A percentile compares a stretch with the other conserved stretches of the same genome.
Conservation (phyloP, 371 early-diverging fungal genomes). For the Thermomucor indicae-seudaticae region DNA sequence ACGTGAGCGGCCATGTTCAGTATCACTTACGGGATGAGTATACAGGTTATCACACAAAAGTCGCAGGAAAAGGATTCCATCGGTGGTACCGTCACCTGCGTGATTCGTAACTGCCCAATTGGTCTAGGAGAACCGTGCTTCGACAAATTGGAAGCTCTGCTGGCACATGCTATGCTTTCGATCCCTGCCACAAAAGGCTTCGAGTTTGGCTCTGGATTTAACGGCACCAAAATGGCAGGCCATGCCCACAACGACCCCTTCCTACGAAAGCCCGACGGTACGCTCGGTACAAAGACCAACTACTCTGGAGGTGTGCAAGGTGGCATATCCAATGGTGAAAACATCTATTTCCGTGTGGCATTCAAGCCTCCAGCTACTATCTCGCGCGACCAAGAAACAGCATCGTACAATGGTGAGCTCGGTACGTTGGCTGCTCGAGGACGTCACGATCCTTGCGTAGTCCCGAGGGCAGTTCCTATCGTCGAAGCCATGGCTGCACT, state of each 20-base stretch:
- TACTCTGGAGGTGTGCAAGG: constrained; percentile 97
- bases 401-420: constrained; percentile 77
- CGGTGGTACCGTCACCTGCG: constrained; percentile 97
- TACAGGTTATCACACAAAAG: constrained; percentile 65
- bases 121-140: constrained; percentile 98
- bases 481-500: constrained; percentile 97
- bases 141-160: constrained; percentile 94
- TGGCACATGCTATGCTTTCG: constrained; percentile 98
- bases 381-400: constrained; percentile 82
- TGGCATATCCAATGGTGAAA: constrained; percentile 94
- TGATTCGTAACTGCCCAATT: constrained; percentile 87
- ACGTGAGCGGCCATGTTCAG: background rate
- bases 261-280: constrained; percentile 51
- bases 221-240: constrained; percentile 84
- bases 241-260: constrained; percentile 94
- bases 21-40: background rate
- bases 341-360: constrained; percentile 94
- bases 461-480: constrained; percentile 94
- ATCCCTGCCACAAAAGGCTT: constrained; percentile 98
- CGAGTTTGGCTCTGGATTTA: constrained; percentile 94
- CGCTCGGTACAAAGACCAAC: constrained; percentile 84
- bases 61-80: constrained; percentile 86
- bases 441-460: constrained; percentile 96
- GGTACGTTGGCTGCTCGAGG: constrained; percentile 92
- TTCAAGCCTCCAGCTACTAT: constrained; percentile 98